Evolutionary conservation across 176 grass and related monocot species (phyloP).

Genomic region (Oryza glumipatula): DNA sequence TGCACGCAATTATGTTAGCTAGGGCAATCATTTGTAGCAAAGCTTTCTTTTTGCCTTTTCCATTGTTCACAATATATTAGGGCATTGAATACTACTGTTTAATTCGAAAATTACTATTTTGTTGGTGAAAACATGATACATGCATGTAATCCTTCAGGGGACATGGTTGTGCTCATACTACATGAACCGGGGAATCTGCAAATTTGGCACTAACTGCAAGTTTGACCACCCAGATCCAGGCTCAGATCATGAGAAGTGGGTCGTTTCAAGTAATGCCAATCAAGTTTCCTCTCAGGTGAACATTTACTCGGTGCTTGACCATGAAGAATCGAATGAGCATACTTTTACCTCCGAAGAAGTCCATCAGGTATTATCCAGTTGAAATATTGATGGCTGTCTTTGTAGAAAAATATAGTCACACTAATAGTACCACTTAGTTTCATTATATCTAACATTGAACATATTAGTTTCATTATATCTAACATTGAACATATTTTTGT

Average conservation of each 20-base stretch:
- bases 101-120: not conserved
- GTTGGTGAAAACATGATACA: not conserved
- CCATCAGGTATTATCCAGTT: not conserved
- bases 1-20: not conserved
- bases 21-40: not conserved
- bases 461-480: no score
- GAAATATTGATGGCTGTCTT: no score
- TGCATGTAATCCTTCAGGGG: not conserved
- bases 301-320: not conserved
- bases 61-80: not conserved
- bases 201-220: slow-evolving; percentile 52
- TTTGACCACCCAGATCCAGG: slow-evolving; percentile 15
- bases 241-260: not conserved
- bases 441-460: no score
- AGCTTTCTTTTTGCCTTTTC: not conserved
- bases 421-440: no score
- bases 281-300: not conserved
- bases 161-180: slow-evolving; percentile 8
- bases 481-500: no score
- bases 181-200: slow-evolving; percentile 31
- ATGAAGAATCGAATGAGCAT: not conserved
- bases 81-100: not conserved
- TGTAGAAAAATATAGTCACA: no score
- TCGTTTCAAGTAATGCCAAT: not conserved
- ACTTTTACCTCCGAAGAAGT: not conserved